Evolutionary conservation across 148 eudicot genomes (phyloP).

Genomic region (Spergularia marina): DNA sequence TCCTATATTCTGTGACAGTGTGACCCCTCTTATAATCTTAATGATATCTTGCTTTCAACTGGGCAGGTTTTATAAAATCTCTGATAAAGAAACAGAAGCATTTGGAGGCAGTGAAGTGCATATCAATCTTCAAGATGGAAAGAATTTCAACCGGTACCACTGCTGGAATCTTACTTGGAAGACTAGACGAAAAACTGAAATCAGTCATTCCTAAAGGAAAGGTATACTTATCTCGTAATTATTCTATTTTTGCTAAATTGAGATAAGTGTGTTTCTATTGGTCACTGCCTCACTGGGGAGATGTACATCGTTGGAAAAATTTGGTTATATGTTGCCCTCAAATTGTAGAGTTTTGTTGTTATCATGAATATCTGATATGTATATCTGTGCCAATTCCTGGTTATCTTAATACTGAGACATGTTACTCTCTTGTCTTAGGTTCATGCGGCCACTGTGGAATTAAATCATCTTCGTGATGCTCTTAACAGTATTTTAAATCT

Average conservation of each 20-base stretch:
- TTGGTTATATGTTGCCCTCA: too few species aligned
- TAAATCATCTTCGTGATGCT: background rate
- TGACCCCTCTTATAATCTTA: background rate
- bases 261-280: too few species aligned
- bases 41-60: background rate
- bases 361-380: too few species aligned
- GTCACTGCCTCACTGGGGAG: too few species aligned
- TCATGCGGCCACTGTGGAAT: background rate
- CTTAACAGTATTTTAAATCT: background rate
- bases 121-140: conserved; percentile 19
- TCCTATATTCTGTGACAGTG: background rate
- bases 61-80: conserved; percentile 11
- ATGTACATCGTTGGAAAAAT: too few species aligned
- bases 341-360: too few species aligned
- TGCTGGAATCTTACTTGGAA: conserved; percentile 22
- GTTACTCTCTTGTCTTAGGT: background rate
- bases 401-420: too few species aligned
- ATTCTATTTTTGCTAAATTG: too few species aligned
- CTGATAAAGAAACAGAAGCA: background rate
- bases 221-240: too few species aligned
- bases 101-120: conserved; percentile 13
- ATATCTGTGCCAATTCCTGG: too few species aligned
- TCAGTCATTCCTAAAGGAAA: too few species aligned
- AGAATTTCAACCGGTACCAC: conserved; percentile 8
- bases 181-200: background rate